phyloP scores from a whole-genome alignment of 148 eudicot genomes.

The Dianthus caryophyllus region DNA sequence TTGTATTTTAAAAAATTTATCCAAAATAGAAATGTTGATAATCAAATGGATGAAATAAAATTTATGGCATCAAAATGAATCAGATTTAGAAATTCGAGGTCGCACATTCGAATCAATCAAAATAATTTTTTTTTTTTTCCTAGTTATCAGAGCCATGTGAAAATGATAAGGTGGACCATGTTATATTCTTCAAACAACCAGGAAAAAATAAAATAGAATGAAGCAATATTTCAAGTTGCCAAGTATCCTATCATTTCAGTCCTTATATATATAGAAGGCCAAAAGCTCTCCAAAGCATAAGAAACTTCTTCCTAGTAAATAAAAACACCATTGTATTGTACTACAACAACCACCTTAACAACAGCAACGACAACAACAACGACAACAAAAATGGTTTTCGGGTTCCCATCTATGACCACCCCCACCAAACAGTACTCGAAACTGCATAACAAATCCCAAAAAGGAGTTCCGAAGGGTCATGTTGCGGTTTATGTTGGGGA shows the following conservation, averaged over 20 bases:
- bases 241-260: neutral
- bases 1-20: too few relatives aligned
- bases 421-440: slow-evolving; percentile 33
- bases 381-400: slow-evolving; percentile 37
- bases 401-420: slow-evolving; percentile 31
- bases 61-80: too few relatives aligned
- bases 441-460: slow-evolving; percentile 27
- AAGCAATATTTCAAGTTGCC: slow-evolving; percentile 6
- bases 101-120: slow-evolving; percentile 12
- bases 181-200: slow-evolving; percentile 10
- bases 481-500: slow-evolving; percentile 57
- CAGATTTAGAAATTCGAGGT: slow-evolving; percentile 12
- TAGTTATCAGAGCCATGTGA: slow-evolving; percentile 23
- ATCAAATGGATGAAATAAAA: too few relatives aligned
- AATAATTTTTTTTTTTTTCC: slow-evolving; percentile 1
- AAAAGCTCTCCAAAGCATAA: slow-evolving; percentile 10
- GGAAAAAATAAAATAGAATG: neutral
- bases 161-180: slow-evolving; percentile 24
- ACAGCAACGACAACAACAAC: slow-evolving; percentile 2
- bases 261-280: slow-evolving; percentile 20
- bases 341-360: neutral
- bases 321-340: neutral
- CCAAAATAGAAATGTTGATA: too few relatives aligned
- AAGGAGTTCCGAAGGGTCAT: slow-evolving; percentile 49
- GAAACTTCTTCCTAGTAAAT: slow-evolving; percentile 10